These are phyloP conservation scores for Lipomyces chichibuensis DNA, from an alignment of 805 yeast genomes.

Conservation along the genomic window DNA sequence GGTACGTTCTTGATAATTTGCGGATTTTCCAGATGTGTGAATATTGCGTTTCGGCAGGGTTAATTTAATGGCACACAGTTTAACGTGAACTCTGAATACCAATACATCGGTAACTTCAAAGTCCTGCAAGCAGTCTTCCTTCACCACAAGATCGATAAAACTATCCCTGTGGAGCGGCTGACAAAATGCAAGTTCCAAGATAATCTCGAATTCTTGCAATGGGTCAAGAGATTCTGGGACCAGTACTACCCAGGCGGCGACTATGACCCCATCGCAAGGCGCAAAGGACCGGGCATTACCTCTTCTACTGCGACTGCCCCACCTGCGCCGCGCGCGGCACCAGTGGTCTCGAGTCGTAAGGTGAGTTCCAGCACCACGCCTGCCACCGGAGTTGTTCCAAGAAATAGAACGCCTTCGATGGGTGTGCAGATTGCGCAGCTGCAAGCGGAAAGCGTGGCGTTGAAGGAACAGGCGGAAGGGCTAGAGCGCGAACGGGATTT, in stretches of 20 bases:
- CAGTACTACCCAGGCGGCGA: constrained; percentile 68
- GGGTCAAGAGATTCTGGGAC: constrained; percentile 84
- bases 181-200: constrained; percentile 91
- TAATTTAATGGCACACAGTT: constrained; percentile 44
- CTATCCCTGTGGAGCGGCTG: constrained; percentile 77
- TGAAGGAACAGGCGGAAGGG: constrained; percentile 62
- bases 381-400: constrained; percentile 18
- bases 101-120: constrained; percentile 78
- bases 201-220: constrained; percentile 90
- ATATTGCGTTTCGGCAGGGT: background rate
- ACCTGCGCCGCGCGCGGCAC: constrained; percentile 22
- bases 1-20: constrained; percentile 12
- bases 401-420: constrained; percentile 32
- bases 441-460: constrained; percentile 59
- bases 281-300: constrained; percentile 45
- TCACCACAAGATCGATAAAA: constrained; percentile 68
- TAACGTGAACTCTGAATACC: constrained; percentile 71
- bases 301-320: constrained; percentile 10
- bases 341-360: constrained; percentile 28
- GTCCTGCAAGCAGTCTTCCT: constrained; percentile 80
- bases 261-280: constrained; percentile 70
- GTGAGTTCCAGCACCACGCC: constrained; percentile 12
- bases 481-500: constrained; percentile 81
- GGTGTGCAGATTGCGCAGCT: constrained; percentile 41
- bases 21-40: background rate